Evolutionary conservation across 1,139 yeast genomes (phyloP), one percentile per base, ranked within the genome.

Genomic region (Magnusiomyces paraingens): DNA sequence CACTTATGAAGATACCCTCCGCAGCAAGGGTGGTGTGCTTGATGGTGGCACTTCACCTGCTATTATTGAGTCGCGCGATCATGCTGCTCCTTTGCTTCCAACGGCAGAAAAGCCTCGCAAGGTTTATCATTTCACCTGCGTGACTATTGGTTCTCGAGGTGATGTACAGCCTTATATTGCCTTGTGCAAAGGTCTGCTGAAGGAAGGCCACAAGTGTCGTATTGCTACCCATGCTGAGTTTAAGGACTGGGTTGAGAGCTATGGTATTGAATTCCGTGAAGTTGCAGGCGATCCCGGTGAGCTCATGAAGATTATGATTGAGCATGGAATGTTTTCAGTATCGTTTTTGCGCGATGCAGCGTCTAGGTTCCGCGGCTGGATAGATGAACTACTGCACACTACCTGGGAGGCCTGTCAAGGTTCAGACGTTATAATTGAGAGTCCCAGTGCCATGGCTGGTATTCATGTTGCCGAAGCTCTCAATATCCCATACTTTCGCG

Each of bases 121-220:
- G 39, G 72, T 81, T 0, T 78, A 78, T 59, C 80, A 77, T 46
- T 80, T 91, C 62, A 84, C 89, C 0, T 72, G 90, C 54, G 71
- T 91, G 55, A 91, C 98, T 0, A 91, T 91, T 64, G 98, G 98
- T 0, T 88, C 96, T 0, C 75, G 98, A 55, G 98, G 98, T 46
- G 98, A 91, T 69, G 98, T 91, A 6, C 98, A 91, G 67, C 98
- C 98, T 0, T 93, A 90, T 66, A 85, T 91, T 59, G 93, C 98
- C 0, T 71, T 91, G n/a, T 94, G 88, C 0, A 81, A 83, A 61
- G 96, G 93, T 0, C 72, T 91, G 49, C 69, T 81, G 48, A 73
- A 74, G 35, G 96, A 91, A 63, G 97, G 97, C 0, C 97, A 91
- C 64, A 69, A 68, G 20, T 95, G 89, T 1, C 82, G 84, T 21